Base-by-base conservation (phyloP, 306 rosid species). In the Gastrolobium bilobum region DNA sequence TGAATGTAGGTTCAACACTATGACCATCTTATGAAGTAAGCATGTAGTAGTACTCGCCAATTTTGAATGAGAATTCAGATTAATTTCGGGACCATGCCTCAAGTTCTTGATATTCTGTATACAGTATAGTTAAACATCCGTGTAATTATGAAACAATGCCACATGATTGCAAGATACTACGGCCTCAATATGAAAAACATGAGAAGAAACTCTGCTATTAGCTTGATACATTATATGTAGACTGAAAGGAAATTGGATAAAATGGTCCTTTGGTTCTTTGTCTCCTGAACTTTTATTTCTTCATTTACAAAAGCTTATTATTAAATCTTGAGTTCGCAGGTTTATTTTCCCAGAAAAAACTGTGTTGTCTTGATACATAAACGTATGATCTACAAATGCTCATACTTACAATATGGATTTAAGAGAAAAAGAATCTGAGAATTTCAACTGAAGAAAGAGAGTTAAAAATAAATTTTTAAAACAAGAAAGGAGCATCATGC, bases 381-480 rank as follows among this genome's bases (percentile, higher is more conserved):
- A 44, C 54, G 59, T 64, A 79, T 77, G 82, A 59, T 67, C 80
- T 57, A 83, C 69, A 73, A 73, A 44, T 80, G 42, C 69, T 72
- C 62, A 31, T 71, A 86, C 82, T 81, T 80, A 89, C 65, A 75
- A 84, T 51, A 74, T 69, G 86, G 71, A 79, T 71, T 81, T 52
- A 31, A 76, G 85, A 43, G 78, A 71, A 80, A 87, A 77, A 79
- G 82, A 90, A 83, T 73, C 8, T 59, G 87, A 76, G 82, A 84
- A 67, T 79, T 81, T 80, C 74, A 75, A 81, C 82, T 57, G 83
- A 77, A 83, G 71, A 44, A 68, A 78, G 56, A 10, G 83, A 86
- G 83, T 82, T 56, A 76, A 73, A 79, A 73, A 57, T 14, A 70
- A 68, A 81, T 40, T 26, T 35, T 69, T 39, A 64, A 50, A 69